Percentiles rank a stretch among this genome's conserved stretches.
phyloP scores from a whole-genome alignment of 2,329 filamentous ascomycete genomes.

The Helminthosporium solani region DNA sequence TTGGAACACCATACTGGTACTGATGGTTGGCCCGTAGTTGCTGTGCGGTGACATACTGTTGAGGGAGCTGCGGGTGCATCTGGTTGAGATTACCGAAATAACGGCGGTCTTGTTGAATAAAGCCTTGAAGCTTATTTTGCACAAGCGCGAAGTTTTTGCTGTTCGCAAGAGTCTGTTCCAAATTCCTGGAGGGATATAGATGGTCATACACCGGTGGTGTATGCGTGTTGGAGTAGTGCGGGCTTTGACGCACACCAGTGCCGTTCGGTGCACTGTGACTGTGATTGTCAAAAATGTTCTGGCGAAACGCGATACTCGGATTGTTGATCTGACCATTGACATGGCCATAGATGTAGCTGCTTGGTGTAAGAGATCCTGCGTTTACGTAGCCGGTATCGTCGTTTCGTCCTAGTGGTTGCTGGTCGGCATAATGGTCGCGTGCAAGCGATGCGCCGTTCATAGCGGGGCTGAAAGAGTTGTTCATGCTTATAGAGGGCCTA shows the following conservation, averaged over 20 bases:
- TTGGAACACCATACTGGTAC: slow-evolving; percentile 38
- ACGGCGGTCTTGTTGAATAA: slow-evolving; percentile 44
- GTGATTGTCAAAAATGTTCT: slow-evolving; percentile 41
- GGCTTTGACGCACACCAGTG: slow-evolving; percentile 46
- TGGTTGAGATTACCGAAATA: slow-evolving; percentile 35
- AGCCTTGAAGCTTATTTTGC: slow-evolving; percentile 52
- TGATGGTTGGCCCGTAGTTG: slow-evolving; percentile 36
- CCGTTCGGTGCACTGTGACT: slow-evolving; percentile 48
- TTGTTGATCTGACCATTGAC: slow-evolving; percentile 24
- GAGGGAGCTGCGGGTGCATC: slow-evolving; percentile 34
- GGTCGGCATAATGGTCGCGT: slow-evolving; percentile 28
- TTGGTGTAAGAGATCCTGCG: slow-evolving; percentile 37
- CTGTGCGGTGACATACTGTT: slow-evolving; percentile 38
- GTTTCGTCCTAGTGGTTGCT: slow-evolving; percentile 19
- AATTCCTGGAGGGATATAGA: slow-evolving; percentile 44
- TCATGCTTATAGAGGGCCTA: slow-evolving; percentile 35
- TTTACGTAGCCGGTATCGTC: slow-evolving; percentile 22
- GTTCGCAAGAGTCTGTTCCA: slow-evolving; percentile 39
- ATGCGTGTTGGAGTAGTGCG: slow-evolving; percentile 50
- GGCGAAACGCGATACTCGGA: slow-evolving; percentile 40
- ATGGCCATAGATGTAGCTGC: slow-evolving; percentile 30
- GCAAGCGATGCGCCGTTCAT: slow-evolving; percentile 23
- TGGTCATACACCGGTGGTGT: slow-evolving; percentile 49
- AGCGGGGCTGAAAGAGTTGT: slow-evolving; percentile 25
- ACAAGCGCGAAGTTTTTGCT: slow-evolving; percentile 49